Evolutionary conservation across 2,329 filamentous ascomycete species (phyloP).

Genomic region (Trichophyton equinum): DNA sequence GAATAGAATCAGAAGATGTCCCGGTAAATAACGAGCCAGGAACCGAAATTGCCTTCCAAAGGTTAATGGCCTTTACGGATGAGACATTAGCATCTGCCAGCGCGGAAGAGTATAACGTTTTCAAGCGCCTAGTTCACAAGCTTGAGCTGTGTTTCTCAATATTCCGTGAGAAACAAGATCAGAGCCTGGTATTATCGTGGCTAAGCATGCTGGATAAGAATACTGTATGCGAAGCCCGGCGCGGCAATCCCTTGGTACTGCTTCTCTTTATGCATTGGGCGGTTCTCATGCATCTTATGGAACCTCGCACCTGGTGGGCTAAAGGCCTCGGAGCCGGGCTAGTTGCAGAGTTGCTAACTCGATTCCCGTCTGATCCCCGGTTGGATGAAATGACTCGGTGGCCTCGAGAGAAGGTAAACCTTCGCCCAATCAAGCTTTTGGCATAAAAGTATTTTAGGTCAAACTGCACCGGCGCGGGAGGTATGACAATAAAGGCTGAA

Average conservation of each 20-base stretch:
- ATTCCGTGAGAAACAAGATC: conserved; percentile 17
- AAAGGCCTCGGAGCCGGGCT: conserved; percentile 12
- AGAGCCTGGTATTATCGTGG: conserved; percentile 25
- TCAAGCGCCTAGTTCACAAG: conserved; percentile 19
- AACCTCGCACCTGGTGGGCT: conserved; percentile 15
- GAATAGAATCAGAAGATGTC: conserved; percentile 33
- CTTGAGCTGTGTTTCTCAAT: conserved; percentile 18
- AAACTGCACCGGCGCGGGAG: background rate
- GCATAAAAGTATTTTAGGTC: background rate
- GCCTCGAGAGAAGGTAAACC: conserved; percentile 7
- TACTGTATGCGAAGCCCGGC: conserved; percentile 12
- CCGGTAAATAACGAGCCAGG: conserved; percentile 17
- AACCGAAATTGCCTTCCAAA: conserved; percentile 19
- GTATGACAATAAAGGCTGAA: background rate
- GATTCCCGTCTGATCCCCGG: background rate
- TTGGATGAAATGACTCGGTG: conserved; percentile 7
- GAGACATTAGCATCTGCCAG: conserved; percentile 18
- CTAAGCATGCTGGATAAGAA: conserved; percentile 13
- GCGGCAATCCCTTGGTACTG: conserved; percentile 12
- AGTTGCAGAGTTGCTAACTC: conserved; percentile 10
- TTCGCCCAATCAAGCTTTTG: background rate
- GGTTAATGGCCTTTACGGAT: conserved; percentile 21
- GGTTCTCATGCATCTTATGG: conserved; percentile 14
- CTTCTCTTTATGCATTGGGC: conserved; percentile 18
- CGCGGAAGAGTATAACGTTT: conserved; percentile 20